These are phyloP conservation scores for Dentipellis sp. DNA, from an alignment of 768 basidiomycete species.

Conservation along the genomic window DNA sequence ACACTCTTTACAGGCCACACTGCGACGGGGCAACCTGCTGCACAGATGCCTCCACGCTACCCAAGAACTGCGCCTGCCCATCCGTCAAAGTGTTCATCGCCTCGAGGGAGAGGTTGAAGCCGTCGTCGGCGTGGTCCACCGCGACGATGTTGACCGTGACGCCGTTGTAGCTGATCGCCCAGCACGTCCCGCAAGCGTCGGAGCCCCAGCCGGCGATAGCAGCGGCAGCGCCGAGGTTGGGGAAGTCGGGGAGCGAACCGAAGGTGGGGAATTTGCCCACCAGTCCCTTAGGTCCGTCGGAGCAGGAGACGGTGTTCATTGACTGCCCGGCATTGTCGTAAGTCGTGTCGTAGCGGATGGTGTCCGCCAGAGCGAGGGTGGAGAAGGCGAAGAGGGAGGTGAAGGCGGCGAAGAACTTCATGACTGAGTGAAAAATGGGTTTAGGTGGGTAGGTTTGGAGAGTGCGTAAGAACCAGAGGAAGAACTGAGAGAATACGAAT, in stretches of 20 bases:
- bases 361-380: background rate
- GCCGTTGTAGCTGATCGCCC: conserved; percentile 20
- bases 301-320: conserved; percentile 13
- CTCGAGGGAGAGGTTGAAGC: conserved; percentile 39
- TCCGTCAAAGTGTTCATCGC: conserved; percentile 49
- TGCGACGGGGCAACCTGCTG: background rate
- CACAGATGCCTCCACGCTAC: background rate
- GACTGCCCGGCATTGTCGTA: conserved; percentile 5
- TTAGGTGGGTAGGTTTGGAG: background rate
- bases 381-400: background rate
- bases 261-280: conserved; percentile 10
- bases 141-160: conserved; percentile 18
- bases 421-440: background rate
- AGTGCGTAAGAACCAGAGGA: background rate
- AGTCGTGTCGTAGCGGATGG: background rate
- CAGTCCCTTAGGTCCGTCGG: conserved; percentile 16
- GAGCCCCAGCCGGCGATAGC: conserved; percentile 23
- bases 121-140: conserved; percentile 20
- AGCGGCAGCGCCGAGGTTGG: conserved; percentile 16
- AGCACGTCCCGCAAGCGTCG: conserved; percentile 22
- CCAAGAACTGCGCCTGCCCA: background rate
- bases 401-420: background rate
- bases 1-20: background rate
- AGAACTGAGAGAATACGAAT: background rate
- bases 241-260: conserved; percentile 11